Conservation (phyloP, 2,329 filamentous ascomycete genomes). For the Tolypocladium ovalisporum region DNA sequence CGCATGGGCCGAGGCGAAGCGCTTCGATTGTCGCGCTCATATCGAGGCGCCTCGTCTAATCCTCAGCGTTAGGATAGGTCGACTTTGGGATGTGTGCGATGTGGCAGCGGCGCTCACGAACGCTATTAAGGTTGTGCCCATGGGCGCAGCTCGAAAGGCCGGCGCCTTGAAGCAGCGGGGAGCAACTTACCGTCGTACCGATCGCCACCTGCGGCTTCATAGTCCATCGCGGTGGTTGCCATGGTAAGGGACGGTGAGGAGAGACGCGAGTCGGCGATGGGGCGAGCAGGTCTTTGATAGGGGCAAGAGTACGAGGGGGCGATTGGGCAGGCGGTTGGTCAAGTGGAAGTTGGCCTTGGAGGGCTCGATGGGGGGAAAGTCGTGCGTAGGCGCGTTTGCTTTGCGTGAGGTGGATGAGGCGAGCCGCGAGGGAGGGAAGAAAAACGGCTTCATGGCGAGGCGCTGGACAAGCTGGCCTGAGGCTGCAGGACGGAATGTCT, state of each 20-base stretch:
- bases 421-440: neutral
- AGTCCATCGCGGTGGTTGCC: constrained; percentile 59
- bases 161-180: constrained; percentile 2
- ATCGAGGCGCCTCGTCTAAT: constrained; percentile 52
- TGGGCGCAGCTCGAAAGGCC: neutral
- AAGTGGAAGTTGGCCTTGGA: neutral
- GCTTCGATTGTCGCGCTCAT: constrained; percentile 56
- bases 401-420: neutral
- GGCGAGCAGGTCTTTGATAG: constrained; percentile 5
- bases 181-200: constrained; percentile 48
- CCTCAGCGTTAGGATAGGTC: neutral
- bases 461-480: neutral
- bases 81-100: neutral
- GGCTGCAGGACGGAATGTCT: neutral
- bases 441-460: neutral
- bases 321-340: neutral
- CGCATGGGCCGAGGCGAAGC: constrained; percentile 51
- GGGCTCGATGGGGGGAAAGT: neutral
- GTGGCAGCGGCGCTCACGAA: neutral
- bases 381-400: neutral
- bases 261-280: neutral
- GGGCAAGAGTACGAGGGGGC: neutral
- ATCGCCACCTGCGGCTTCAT: constrained; percentile 56
- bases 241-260: constrained; percentile 22
- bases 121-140: neutral